Evolutionary conservation across 257 asterid genomes (phyloP).

Genomic region (Solanum lycopersicoides): DNA sequence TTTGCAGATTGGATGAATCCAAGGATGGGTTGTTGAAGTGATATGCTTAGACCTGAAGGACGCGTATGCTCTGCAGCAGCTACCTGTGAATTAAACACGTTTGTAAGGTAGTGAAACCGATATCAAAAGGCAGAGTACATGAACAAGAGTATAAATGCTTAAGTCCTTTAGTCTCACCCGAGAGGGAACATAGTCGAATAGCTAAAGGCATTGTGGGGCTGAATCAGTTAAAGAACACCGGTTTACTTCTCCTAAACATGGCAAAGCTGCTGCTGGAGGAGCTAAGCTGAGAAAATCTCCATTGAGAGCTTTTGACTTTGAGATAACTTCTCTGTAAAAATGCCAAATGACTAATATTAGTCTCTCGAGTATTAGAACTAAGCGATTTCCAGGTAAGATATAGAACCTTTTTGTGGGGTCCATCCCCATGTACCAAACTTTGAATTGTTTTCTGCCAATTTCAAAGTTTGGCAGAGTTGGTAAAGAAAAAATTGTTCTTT

Average conservation of each 20-base stretch:
- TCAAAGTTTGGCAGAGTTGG: too few relatives aligned
- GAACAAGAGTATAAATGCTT: not conserved
- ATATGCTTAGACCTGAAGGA: not conserved
- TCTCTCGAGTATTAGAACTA: not conserved
- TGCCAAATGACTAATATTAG: not conserved
- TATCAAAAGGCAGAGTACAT: too few relatives aligned
- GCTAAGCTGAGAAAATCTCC: constrained; percentile 66
- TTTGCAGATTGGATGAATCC: not conserved
- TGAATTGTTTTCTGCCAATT: too few relatives aligned
- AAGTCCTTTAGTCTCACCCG: not conserved
- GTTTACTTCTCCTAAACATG: not conserved
- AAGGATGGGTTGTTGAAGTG: not conserved
- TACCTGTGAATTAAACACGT: not conserved
- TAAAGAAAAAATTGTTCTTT: too few relatives aligned
- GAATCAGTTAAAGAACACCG: not conserved
- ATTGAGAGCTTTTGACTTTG: constrained; percentile 31
- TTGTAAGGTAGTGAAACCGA: not conserved
- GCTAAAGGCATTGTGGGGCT: not conserved
- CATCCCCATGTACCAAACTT: too few relatives aligned
- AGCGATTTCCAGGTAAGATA: not conserved
- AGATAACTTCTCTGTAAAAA: constrained; percentile 28
- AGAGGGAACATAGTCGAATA: not conserved
- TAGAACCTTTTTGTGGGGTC: too few relatives aligned
- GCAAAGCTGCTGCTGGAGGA: constrained; percentile 36
- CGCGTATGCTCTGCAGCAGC: not conserved